Percentiles rank a stretch among this genome's conserved stretches.
Conservation (phyloP, 78 protist genomes). For the Planoprotostelium fungivorum region DNA sequence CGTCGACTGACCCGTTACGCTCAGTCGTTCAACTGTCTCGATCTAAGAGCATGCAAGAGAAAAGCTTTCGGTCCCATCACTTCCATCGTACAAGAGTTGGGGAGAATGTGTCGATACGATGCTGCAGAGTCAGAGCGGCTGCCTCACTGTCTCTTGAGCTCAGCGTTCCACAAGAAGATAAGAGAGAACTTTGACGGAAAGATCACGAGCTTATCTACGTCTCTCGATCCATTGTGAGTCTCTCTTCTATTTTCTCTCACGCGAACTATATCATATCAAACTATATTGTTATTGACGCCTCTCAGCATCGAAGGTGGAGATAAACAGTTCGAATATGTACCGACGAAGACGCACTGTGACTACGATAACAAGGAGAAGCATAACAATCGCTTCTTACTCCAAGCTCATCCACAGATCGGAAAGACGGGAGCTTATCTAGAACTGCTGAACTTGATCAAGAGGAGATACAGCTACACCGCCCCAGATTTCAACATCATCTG, state of each 20-base stretch:
- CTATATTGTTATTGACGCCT: no score
- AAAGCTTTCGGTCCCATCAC: background rate
- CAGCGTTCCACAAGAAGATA: background rate
- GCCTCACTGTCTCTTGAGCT: background rate
- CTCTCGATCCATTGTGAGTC: no score
- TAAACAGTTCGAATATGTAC: no score
- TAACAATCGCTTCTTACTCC: conserved; percentile 1
- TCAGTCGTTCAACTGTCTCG: background rate
- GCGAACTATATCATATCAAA: no score
- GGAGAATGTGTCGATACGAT: conserved; percentile 25
- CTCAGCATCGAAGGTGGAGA: no score
- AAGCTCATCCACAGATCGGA: conserved; percentile 34
- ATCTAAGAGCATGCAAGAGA: conserved; percentile 11
- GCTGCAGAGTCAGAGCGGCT: background rate
- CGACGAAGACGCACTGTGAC: no score
- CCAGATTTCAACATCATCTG: background rate
- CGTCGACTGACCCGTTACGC: no score
- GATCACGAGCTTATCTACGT: no score
- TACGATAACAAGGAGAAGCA: background rate
- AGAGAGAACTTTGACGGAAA: background rate
- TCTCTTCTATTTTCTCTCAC: no score
- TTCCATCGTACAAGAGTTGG: conserved; percentile 20
- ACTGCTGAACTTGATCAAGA: background rate
- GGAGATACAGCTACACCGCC: background rate
- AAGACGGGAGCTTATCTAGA: conserved; percentile 36